A percentile compares a stretch with the other conserved stretches of the same genome.
Conservation (phyloP, 805 yeast species). For the Metschnikowia santaceciliae region DNA sequence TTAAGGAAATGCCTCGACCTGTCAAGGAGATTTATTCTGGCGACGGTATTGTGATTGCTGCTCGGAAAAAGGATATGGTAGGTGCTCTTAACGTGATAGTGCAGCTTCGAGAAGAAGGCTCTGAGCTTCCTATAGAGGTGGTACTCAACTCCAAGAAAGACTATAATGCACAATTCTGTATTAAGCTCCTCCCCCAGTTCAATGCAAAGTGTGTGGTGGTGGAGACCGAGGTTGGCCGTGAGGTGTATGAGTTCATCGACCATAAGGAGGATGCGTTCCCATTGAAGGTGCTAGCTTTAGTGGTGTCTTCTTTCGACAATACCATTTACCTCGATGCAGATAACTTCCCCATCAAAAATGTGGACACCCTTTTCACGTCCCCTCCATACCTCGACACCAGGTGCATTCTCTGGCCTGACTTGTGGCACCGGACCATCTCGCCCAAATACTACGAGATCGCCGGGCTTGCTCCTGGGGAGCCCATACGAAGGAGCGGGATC, state of each 20-base stretch:
- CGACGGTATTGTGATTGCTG: constrained; percentile 34
- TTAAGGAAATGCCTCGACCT: constrained; percentile 25
- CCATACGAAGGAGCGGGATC: constrained; percentile 26
- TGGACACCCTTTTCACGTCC: constrained; percentile 29
- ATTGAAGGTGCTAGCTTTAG: constrained; percentile 40
- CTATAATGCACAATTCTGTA: constrained; percentile 48
- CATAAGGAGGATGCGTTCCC: constrained; percentile 32
- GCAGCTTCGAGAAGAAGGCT: constrained; percentile 40
- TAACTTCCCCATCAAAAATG: constrained; percentile 41
- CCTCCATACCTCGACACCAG: constrained; percentile 14
- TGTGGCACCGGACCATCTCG: constrained; percentile 22
- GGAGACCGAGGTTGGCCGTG: constrained; percentile 47
- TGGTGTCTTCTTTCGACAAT: constrained; percentile 45
- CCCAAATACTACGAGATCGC: constrained; percentile 21
- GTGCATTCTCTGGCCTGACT: constrained; percentile 22
- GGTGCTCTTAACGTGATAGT: constrained; percentile 28
- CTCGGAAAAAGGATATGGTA: constrained; percentile 25
- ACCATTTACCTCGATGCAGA: constrained; percentile 46
- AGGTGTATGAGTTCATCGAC: constrained; percentile 24
- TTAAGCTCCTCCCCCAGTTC: constrained; percentile 53
- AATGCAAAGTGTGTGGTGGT: constrained; percentile 65
- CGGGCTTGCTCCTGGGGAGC: constrained; percentile 15
- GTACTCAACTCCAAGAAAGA: constrained; percentile 38
- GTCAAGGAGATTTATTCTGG: constrained; percentile 25
- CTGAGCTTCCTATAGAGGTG: constrained; percentile 42